Base-by-base conservation (phyloP, 305 asterid species). In the Rubia tinctorum region DNA sequence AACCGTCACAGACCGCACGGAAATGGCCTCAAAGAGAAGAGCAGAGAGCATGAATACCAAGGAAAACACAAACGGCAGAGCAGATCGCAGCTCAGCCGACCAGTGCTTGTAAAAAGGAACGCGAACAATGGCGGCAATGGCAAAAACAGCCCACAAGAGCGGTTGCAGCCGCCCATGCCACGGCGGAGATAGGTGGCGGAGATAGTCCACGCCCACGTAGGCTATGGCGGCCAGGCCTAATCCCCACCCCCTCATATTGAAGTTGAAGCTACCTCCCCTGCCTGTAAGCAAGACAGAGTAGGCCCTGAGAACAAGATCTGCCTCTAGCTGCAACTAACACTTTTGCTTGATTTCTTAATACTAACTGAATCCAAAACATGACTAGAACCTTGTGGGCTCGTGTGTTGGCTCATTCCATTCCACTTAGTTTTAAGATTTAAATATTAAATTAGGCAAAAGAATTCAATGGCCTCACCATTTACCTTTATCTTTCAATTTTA, bases 1-100 rank as follows among this genome's bases (percentile, higher is more conserved):
- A 45, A 97, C 98, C 15, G 99, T 90, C 71, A 90, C 95, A 40
- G 96, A 94, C 83, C 99, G 97, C 74, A 94, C 99, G 42, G 95
- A 94, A 72, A 94, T 84, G 65, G 82, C 83, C 77, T 94, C 99
- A 51, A 89, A 77, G 17, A 94, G 89, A 30, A 94, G 82, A 78
- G 98, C 92, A 25, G 88, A 86, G 20, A 89, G 88, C 91, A 94
- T 79, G 72, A 94, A 91, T 7, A 91, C 1, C 70, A 94, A 72
- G 25, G 99, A 86, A 2, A 89, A 84, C 22, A 91, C 63, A 79
- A 91, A 94, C 8, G 99, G 97, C 13, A 91, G 74, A 71, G 98
- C 95, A 56, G 95, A 86, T 18, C 92, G 86, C 3, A 90, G 87
- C 91, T 94, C 99, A 78, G 83, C 66, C 1, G 93, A 82, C 98